Base-by-base conservation (phyloP, 805 yeast species). In the Wickerhamiella sergipiensis region DNA sequence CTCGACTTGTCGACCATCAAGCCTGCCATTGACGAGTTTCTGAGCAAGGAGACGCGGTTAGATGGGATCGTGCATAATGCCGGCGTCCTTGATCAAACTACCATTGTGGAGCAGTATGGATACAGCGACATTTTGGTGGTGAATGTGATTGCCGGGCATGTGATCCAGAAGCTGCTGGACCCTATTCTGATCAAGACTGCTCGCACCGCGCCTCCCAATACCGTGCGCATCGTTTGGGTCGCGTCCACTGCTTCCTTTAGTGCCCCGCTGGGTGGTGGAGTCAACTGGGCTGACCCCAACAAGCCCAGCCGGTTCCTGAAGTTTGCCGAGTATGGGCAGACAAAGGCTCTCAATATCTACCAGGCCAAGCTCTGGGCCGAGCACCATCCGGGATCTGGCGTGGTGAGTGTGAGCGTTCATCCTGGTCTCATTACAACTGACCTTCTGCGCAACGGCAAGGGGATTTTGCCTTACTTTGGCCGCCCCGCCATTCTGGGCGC, bases 101-200 rank as follows among this genome's bases (percentile, higher is more conserved):
- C 54, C 3, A 29, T 45, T 15, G 43, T 55, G 19, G 21, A 17
- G 22, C 43, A 45, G 50, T n/a, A 12, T 38, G 50, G 47, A 21
- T 75, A 74, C 59, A 75, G 73, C 2, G 70, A 65, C 50, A 77
- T 75, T 48, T 50, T 70, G 23, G 75, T 71, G 48, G 66, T 74
- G 49, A 77, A 76, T 56, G 70, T 61, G 6, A 53, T 77, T 10
- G 77, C 74, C 5, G 74, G 73, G 33, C 72, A 68, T 44, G 56
- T 75, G 24, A 59, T 76, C 21, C 71, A 73, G 52, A 61, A 64
- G 49, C 44, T 50, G 31, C 31, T 59, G 29, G 48, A 48, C 38
- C 72, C 72, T 3, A 50, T 72, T 1, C 52, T 76, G 21, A 50
- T 66, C 22, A 56, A 62, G 18, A 64, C 77, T 1, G 66, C 72